Evolutionary conservation across 1,284 basidiomycete genomes (phyloP).

Genomic region (Fistulina hepatica): DNA sequence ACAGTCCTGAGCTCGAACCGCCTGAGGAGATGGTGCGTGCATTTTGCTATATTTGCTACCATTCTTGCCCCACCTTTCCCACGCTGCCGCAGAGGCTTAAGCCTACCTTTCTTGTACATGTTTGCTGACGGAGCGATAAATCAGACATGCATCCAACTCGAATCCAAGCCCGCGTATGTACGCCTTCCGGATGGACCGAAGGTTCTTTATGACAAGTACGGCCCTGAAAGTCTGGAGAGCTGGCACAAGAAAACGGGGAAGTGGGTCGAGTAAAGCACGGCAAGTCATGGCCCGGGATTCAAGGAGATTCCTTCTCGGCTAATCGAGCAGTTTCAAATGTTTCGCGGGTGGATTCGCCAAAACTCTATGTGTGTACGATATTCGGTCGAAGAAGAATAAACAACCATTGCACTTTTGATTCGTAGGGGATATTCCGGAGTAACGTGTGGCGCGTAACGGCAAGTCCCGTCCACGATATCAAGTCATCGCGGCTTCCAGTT

Average conservation of each 20-base stretch:
- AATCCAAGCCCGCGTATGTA: constrained; percentile 47
- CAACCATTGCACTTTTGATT: too few relatives aligned
- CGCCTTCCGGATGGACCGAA: constrained; percentile 47
- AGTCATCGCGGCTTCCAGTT: too few relatives aligned
- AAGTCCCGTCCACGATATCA: too few relatives aligned
- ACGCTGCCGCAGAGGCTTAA: neutral
- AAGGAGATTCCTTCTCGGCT: too few relatives aligned
- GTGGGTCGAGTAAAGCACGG: constrained; percentile 28
- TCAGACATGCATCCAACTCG: constrained; percentile 35
- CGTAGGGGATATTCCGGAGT: too few relatives aligned
- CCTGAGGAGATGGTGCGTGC: constrained; percentile 38
- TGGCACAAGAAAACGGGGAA: constrained; percentile 45
- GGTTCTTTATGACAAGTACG: constrained; percentile 31
- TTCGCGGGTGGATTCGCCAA: too few relatives aligned
- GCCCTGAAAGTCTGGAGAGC: constrained; percentile 33
- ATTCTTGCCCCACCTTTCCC: neutral
- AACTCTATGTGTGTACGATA: too few relatives aligned
- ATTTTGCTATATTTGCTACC: neutral
- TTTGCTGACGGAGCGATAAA: too few relatives aligned
- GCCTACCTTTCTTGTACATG: neutral
- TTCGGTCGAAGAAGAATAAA: too few relatives aligned
- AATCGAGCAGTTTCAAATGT: too few relatives aligned
- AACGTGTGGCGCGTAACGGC: too few relatives aligned
- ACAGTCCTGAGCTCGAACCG: constrained; percentile 34
- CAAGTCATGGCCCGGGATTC: too few relatives aligned